A percentile compares a stretch with the other conserved stretches of the same genome.
Conservation (phyloP, 371 early-diverging fungal species). For the Parasitella parasitica region DNA sequence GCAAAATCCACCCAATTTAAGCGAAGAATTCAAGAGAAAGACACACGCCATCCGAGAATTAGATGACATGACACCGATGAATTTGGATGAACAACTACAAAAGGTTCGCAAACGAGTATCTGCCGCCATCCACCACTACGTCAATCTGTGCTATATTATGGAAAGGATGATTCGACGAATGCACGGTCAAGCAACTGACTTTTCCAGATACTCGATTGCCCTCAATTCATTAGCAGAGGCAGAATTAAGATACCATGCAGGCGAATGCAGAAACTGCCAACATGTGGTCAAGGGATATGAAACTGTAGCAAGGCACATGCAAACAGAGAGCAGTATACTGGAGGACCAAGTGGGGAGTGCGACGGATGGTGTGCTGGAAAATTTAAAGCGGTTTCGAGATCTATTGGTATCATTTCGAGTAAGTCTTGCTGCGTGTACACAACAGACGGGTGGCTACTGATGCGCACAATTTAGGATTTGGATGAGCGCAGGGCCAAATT, state of each 20-base stretch:
- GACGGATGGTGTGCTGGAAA: conserved; percentile 61
- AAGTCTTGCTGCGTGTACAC: neutral
- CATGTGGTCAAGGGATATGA: conserved; percentile 60
- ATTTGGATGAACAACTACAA: conserved; percentile 56
- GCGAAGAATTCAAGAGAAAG: conserved; percentile 55
- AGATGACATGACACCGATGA: conserved; percentile 40
- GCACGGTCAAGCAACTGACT: conserved; percentile 64
- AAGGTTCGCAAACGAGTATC: conserved; percentile 53
- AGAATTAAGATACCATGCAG: conserved; percentile 61
- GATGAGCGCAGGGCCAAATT: conserved; percentile 32
- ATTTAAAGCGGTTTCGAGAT: conserved; percentile 70
- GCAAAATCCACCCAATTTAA: conserved; percentile 46
- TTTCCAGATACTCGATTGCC: conserved; percentile 55
- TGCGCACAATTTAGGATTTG: conserved; percentile 21
- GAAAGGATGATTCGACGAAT: conserved; percentile 66
- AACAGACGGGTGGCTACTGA: neutral
- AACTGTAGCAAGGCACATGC: conserved; percentile 61
- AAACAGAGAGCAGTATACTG: conserved; percentile 48
- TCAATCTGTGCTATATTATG: conserved; percentile 64
- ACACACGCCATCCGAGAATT: conserved; percentile 27
- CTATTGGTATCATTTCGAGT: conserved; percentile 65
- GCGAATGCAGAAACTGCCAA: conserved; percentile 62
- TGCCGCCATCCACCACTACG: conserved; percentile 58
- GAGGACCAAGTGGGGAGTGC: conserved; percentile 54
- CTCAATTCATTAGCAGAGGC: conserved; percentile 60